Evolutionary conservation across 495 filamentous ascomycete species (phyloP).

Genomic region (Aspergillus ellipticus): DNA sequence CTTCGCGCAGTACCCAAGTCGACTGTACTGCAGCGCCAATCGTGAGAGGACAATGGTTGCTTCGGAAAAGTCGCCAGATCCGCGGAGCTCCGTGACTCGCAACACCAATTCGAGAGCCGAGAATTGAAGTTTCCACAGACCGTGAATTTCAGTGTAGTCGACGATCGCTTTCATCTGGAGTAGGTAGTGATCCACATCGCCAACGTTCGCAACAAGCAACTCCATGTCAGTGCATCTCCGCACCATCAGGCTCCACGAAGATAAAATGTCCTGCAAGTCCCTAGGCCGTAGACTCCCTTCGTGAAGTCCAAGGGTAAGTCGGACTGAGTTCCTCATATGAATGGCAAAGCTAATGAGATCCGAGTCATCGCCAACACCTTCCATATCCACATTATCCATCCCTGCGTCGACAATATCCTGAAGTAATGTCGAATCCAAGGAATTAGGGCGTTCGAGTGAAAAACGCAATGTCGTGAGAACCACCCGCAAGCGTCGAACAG

Average conservation of each 20-base stretch:
- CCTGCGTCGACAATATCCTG: conserved; percentile 36
- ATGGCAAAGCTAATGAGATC: conserved; percentile 48
- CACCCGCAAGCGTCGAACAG: conserved; percentile 45
- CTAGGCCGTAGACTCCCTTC: conserved; percentile 43
- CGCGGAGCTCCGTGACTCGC: conserved; percentile 51
- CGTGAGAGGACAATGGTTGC: conserved; percentile 55
- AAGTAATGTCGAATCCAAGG: conserved; percentile 26
- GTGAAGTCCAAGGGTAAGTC: conserved; percentile 52
- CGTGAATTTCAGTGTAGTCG: conserved; percentile 76
- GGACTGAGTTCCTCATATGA: conserved; percentile 56
- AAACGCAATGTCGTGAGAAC: conserved; percentile 41
- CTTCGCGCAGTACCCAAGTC: conserved; percentile 71
- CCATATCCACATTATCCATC: conserved; percentile 24
- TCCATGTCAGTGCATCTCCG: conserved; percentile 41
- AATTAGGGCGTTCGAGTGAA: conserved; percentile 33
- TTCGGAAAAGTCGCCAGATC: conserved; percentile 48
- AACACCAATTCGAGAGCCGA: conserved; percentile 45
- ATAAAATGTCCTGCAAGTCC: conserved; percentile 42
- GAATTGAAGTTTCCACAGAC: conserved; percentile 53
- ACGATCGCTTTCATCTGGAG: conserved; percentile 63
- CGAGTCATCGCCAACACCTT: conserved; percentile 48
- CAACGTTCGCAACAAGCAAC: conserved; percentile 53
- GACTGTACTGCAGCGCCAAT: conserved; percentile 68
- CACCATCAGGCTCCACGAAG: conserved; percentile 36
- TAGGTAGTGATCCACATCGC: conserved; percentile 57